Percentiles rank a stretch among this genome's conserved stretches.
Conservation (phyloP, 2,329 filamentous ascomycete species). For the Aspergillus sojae region DNA sequence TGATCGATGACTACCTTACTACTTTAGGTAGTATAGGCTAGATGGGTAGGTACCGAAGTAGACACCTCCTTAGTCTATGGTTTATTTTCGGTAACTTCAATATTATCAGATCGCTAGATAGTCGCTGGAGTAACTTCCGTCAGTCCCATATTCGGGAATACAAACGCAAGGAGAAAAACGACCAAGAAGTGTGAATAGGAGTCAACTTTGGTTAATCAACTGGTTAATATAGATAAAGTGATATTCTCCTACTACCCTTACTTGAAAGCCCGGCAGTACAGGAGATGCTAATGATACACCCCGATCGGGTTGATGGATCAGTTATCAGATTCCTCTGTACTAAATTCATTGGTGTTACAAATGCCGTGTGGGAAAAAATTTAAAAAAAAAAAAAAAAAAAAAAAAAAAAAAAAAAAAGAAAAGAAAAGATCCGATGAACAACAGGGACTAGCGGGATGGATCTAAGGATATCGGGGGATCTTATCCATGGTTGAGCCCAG, state of each 20-base stretch:
- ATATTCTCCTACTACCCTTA: neutral
- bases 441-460: slow-evolving; percentile 4
- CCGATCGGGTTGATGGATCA: too few relatives aligned
- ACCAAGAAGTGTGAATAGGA: neutral
- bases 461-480: neutral
- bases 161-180: neutral
- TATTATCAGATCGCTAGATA: neutral
- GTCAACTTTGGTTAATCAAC: neutral
- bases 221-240: neutral
- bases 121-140: slow-evolving; percentile 1
- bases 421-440: neutral
- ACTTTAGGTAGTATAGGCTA: neutral
- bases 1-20: neutral
- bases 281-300: neutral
- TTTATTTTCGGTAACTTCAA: neutral
- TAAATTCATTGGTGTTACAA: neutral
- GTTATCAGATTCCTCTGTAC: neutral
- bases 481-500: slow-evolving; percentile 12
- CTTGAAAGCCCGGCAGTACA: neutral
- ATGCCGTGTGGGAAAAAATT: neutral
- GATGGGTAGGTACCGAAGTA: too few relatives aligned
- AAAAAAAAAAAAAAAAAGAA: neutral
- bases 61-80: neutral
- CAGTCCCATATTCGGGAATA: neutral
- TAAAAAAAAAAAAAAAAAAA: neutral